A percentile compares a stretch with the other conserved stretches of the same genome.
Evolutionary conservation across 352 stramenopile species (phyloP).

Genomic region (Globisporangium solare): DNA sequence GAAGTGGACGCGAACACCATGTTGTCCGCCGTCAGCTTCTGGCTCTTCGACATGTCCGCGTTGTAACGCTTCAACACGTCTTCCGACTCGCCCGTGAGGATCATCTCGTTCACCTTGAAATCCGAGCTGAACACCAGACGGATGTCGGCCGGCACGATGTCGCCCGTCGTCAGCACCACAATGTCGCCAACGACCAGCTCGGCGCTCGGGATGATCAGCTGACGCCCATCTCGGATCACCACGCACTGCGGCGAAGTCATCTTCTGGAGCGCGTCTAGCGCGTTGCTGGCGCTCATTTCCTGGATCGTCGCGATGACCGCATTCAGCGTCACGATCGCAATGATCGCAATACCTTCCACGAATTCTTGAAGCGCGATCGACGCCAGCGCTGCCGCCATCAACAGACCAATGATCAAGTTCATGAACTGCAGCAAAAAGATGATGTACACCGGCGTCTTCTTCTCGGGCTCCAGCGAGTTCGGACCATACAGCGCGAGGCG

Average conservation of each 20-base stretch:
- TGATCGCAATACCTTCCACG: conserved; percentile 71
- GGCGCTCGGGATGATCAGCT: conserved; percentile 61
- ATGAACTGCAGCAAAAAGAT: conserved; percentile 76
- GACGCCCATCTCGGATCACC: conserved; percentile 52
- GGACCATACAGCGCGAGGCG: conserved; percentile 44
- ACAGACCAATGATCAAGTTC: conserved; percentile 70
- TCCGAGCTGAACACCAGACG: conserved; percentile 83
- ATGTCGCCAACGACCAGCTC: conserved; percentile 74
- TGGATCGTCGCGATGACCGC: conserved; percentile 54
- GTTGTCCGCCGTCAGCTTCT: conserved; percentile 69
- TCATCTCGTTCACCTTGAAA: conserved; percentile 92
- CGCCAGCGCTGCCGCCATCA: conserved; percentile 51
- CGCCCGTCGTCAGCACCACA: conserved; percentile 87
- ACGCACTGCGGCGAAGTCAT: conserved; percentile 60
- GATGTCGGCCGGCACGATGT: conserved; percentile 92
- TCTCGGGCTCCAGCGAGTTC: conserved; percentile 39
- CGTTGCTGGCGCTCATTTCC: conserved; percentile 59
- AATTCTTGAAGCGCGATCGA: conserved; percentile 53
- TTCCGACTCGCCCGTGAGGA: conserved; percentile 91
- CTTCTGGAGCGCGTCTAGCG: conserved; percentile 48
- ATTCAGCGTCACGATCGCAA: conserved; percentile 65
- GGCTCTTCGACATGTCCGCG: conserved; percentile 24
- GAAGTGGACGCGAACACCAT: conserved; percentile 93
- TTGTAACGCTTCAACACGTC: conserved; percentile 74
- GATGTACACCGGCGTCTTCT: conserved; percentile 55